phyloP scores from a whole-genome alignment of 495 filamentous ascomycete species.

The Penicillium cosmopolitanum region DNA sequence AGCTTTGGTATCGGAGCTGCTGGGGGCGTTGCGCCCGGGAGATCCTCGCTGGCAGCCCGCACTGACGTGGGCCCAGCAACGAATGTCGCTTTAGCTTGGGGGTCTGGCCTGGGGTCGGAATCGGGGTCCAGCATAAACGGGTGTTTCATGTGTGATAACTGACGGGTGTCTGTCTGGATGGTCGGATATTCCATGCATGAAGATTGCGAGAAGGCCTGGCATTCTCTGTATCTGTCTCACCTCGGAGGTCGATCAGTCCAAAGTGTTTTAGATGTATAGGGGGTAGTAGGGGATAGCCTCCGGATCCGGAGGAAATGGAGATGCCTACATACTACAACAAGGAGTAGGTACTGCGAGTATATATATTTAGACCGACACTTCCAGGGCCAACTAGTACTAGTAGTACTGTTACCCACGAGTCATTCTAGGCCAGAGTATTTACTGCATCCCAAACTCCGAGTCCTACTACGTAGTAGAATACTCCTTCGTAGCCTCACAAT shows the following conservation, averaged over 20 bases:
- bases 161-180: background rate
- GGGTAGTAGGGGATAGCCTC: background rate
- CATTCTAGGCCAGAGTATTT: background rate
- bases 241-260: background rate
- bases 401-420: background rate
- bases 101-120: background rate
- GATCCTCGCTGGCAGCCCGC: slow-evolving; percentile 27
- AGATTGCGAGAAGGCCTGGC: background rate
- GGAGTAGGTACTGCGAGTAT: background rate
- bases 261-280: background rate
- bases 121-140: too few species aligned
- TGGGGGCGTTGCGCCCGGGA: slow-evolving; percentile 8
- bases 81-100: background rate
- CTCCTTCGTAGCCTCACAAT: too few species aligned
- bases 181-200: background rate
- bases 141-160: too few species aligned
- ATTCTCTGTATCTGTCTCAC: background rate
- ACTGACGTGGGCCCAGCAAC: slow-evolving; percentile 26
- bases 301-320: background rate
- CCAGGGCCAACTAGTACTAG: too few species aligned
- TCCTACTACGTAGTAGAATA: too few species aligned
- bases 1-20: slow-evolving; percentile 31
- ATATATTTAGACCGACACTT: background rate
- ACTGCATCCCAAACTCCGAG: too few species aligned
- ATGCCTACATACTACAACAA: background rate